A percentile compares a stretch with the other conserved stretches of the same genome.
Conservation (phyloP, 129 eudicot species). For the Helianthus annuus region DNA sequence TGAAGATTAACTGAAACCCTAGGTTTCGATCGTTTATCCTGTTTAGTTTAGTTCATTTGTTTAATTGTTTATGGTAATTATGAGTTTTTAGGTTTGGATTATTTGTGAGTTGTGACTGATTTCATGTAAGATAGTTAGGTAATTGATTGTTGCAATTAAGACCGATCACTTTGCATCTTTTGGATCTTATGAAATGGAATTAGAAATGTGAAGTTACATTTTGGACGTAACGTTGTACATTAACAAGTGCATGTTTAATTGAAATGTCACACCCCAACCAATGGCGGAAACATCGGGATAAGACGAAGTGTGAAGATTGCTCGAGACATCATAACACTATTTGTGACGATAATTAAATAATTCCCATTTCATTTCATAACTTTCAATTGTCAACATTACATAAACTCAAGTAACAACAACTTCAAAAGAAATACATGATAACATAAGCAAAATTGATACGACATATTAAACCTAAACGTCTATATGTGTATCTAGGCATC, state of each 20-base stretch:
- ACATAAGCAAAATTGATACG: too few species aligned
- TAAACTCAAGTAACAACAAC: too few species aligned
- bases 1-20: conserved; percentile 16
- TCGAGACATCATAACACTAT: too few species aligned
- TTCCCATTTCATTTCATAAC: too few species aligned
- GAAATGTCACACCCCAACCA: too few species aligned
- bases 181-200: not conserved
- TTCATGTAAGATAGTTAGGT: not conserved
- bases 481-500: too few species aligned
- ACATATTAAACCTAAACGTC: too few species aligned
- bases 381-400: too few species aligned
- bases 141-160: conserved; percentile 16
- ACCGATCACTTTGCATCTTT: conserved; percentile 1
- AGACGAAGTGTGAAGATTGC: too few species aligned
- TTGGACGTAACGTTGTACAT: conserved; percentile 14
- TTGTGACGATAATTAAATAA: too few species aligned
- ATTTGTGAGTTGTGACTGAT: conserved; percentile 6
- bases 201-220: conserved; percentile 7
- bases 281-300: too few species aligned
- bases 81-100: not conserved
- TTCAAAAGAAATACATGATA: too few species aligned
- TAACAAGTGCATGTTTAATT: not conserved
- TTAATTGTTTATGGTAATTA: not conserved
- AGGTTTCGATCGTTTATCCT: conserved; percentile 15
- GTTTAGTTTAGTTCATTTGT: conserved; percentile 7